phyloP scores from a whole-genome alignment of 768 basidiomycete genomes.

The Hericium coralloides region DNA sequence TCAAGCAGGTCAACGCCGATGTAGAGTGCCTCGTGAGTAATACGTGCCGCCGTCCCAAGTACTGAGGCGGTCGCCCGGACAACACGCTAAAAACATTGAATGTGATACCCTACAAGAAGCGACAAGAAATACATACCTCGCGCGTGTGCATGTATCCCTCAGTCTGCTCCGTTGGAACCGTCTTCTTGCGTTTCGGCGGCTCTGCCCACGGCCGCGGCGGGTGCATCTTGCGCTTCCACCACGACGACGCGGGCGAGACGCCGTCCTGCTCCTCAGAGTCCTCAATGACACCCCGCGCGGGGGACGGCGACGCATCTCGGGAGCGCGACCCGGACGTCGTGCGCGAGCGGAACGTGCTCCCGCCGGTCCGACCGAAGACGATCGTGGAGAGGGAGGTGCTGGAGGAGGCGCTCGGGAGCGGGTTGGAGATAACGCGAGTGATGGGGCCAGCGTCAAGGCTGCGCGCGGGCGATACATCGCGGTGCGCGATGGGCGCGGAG shows the following conservation, averaged over 20 bases:
- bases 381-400: constrained; percentile 9
- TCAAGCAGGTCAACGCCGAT: constrained; percentile 34
- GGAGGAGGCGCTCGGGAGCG: constrained; percentile 3
- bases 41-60: constrained; percentile 31
- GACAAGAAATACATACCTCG: constrained; percentile 12
- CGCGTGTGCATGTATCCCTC: constrained; percentile 21
- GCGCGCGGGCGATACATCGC: neutral
- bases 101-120: neutral
- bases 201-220: constrained; percentile 20
- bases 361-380: neutral
- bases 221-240: constrained; percentile 16
- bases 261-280: neutral
- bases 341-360: constrained; percentile 8
- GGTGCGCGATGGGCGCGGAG: neutral
- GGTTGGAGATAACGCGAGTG: constrained; percentile 13
- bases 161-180: constrained; percentile 20
- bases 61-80: constrained; percentile 23
- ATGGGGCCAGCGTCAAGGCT: neutral
- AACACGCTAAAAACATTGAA: constrained; percentile 13
- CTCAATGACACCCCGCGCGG: constrained; percentile 3
- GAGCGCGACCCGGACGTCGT: constrained; percentile 3
- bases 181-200: constrained; percentile 12
- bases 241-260: constrained; percentile 9
- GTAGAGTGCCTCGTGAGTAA: constrained; percentile 37
- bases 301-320: neutral